Base-by-base conservation (phyloP, 106 monocot species). In the Platanthera zijinensis region DNA sequence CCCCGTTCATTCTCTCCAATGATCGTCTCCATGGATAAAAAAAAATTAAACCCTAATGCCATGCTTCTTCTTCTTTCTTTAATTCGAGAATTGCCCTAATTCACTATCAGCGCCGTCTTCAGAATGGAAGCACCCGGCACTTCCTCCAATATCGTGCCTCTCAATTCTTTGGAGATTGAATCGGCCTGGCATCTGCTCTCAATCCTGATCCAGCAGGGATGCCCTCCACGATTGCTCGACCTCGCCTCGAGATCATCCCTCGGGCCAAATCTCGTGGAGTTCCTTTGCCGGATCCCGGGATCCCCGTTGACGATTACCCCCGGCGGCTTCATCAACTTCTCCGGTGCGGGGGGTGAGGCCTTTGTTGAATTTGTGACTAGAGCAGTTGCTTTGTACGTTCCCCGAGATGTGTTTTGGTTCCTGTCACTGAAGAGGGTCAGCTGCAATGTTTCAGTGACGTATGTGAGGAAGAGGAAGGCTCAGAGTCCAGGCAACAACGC, bases 181-280 rank as follows among this genome's bases (percentile, higher is more conserved):
- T 66, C 63, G 32, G 85, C 96, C 6, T 91, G 90, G 96, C 72
- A 87, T 50, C 85, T 93, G 54, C 84, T 93, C 79, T 78, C 91
- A 7, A 52, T 82, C 70, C 78, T 97, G 52, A 49, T 93, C 66
- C 79, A 83, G 59, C 77, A 81, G 50, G 85, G 90, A 54, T 85
- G 82, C 18, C 92, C 90, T 10, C 84, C 80, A 17, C 17, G 70
- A 18, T 45, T 82, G 30, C 63, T 76, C 6, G 93, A 93, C 62
- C 79, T 97, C 46, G 79, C 79, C 5, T 39, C 56, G 5, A 61
- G 61, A 30, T 87, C 66, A 52, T 54, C 45, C 7, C 18, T 84
- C 47, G 48, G 21, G 13, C 78, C 87, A 12, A 80, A 84, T 39
- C 49, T 85, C 30, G 82, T 91, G 19, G 84, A 83, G 67, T 71